Evolutionary conservation across 1,139 yeast genomes (phyloP), one percentile per base, ranked within the genome.

Genomic region (Debaryomyces psychrophilus): DNA sequence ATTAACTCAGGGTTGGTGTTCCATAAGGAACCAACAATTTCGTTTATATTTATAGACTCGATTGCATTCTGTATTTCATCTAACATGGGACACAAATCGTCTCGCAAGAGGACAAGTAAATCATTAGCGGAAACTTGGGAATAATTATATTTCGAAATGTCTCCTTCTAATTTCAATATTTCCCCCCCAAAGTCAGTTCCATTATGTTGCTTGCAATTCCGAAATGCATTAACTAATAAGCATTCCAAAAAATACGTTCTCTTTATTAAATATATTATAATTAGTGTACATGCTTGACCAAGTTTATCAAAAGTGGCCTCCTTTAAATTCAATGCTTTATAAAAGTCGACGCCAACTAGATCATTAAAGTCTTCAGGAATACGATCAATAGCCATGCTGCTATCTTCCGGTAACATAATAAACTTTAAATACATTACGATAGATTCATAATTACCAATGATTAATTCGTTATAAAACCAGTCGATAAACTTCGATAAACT

Each of bases 31-130:
- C 41, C 34, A 17, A 18, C 31, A 3, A 29, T 29, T 20, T 15
- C 18, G 17, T 28, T 38, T 18, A 17, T 38, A 29, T 38, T 38
- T 17, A 20, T 28, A 11, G 34, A 38, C 28, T 28, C 28, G 1
- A 22, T 8, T 17, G 25, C 33, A 20, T 28, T n/a, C 8, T 43
- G 25, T 14, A 66, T 45, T 12, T 58, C 52, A 41, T 68, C 73
- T 18, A 70, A 50, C 14, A 70, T 44, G 0, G 73, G 73, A 36
- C 67, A 50, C 45, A 69, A 48, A 25, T 64, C 62, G 36, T 61
- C 62, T 12, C 65, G 55, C 28, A 70, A 52, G 42, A 55, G 64
- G 14, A 56, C 55, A 26, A 46, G 43, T 33, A 48, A 34, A 8
- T 38, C 37, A 4, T 18, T 37, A n/a, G 35, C 36, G 9, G 43